Conservation (phyloP, 169 alveolate genomes). For the Eimeria mitis region DNA sequence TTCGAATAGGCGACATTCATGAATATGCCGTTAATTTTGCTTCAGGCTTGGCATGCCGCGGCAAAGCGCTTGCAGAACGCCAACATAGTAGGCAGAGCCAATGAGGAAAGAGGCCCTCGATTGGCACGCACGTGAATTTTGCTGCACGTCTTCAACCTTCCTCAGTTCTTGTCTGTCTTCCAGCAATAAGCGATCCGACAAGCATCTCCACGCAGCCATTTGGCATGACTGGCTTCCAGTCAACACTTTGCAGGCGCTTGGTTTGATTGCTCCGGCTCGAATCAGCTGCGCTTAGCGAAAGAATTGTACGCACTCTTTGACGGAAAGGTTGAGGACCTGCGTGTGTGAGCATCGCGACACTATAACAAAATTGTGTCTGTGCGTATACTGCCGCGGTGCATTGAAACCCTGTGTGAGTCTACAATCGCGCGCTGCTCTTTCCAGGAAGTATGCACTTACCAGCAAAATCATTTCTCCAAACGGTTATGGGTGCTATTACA, state of each 20-base stretch:
- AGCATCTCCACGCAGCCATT: not conserved
- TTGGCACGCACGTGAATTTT: not conserved
- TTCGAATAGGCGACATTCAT: not conserved
- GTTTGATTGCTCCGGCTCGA: not conserved
- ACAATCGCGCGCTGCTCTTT: no score
- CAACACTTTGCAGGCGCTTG: not conserved
- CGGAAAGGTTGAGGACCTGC: not conserved
- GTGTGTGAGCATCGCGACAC: not conserved
- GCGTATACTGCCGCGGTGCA: not conserved
- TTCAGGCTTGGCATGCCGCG: not conserved
- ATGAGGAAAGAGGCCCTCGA: not conserved
- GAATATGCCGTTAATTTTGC: not conserved
- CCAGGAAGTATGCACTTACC: no score
- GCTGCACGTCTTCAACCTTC: not conserved
- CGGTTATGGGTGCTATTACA: no score
- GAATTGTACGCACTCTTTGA: not conserved
- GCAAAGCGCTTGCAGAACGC: not conserved
- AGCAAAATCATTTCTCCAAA: no score
- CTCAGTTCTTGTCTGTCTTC: not conserved
- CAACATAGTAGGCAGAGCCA: not conserved
- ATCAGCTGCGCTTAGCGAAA: not conserved
- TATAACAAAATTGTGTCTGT: not conserved
- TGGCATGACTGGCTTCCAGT: no score
- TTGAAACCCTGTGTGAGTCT: no score
- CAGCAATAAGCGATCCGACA: not conserved